These are phyloP conservation scores for Hypoxylon sp. DNA, from an alignment of 2,329 filamentous ascomycete genomes.

Conservation along the genomic window DNA sequence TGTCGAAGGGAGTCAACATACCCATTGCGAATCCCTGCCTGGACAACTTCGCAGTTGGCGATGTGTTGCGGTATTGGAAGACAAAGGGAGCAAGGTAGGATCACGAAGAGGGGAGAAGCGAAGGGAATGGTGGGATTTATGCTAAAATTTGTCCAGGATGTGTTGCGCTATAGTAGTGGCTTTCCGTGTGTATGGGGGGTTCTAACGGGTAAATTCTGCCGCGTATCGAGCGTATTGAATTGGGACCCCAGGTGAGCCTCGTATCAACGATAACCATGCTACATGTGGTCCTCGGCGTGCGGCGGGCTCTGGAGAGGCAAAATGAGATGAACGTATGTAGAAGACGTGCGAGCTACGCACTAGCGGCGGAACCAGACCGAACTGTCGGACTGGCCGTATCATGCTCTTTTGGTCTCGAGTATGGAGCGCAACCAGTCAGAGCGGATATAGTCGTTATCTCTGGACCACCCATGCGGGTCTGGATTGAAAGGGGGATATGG, in stretches of 20 bases:
- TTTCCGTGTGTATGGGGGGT: conserved; percentile 19
- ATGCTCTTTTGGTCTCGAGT: conserved; percentile 38
- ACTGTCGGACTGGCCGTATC: conserved; percentile 43
- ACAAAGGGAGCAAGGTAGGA: conserved; percentile 27
- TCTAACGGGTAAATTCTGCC: conserved; percentile 30
- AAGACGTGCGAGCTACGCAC: conserved; percentile 12
- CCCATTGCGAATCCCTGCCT: conserved; percentile 36
- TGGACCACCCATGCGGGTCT: conserved; percentile 30
- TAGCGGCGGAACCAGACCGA: conserved; percentile 31
- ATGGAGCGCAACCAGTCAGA: conserved; percentile 42
- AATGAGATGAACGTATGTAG: conserved; percentile 20
- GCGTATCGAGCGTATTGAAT: conserved; percentile 22
- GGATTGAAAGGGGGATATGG: conserved; percentile 17
- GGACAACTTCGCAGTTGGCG: conserved; percentile 21
- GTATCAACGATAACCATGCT: conserved; percentile 31
- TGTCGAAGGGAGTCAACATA: conserved; percentile 22
- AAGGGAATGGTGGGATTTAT: conserved; percentile 38
- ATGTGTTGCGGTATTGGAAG: conserved; percentile 23
- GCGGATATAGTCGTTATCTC: conserved; percentile 37
- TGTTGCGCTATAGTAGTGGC: conserved; percentile 7
- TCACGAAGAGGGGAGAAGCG: conserved; percentile 16
- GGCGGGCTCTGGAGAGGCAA: conserved; percentile 30
- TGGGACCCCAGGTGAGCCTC: conserved; percentile 23
- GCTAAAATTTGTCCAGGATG: conserved; percentile 34
- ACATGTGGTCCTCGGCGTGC: conserved; percentile 25